A percentile compares a stretch with the other conserved stretches of the same genome.
These are phyloP conservation scores for Mycena pura DNA, from an alignment of 768 basidiomycete genomes.

Conservation along the genomic window DNA sequence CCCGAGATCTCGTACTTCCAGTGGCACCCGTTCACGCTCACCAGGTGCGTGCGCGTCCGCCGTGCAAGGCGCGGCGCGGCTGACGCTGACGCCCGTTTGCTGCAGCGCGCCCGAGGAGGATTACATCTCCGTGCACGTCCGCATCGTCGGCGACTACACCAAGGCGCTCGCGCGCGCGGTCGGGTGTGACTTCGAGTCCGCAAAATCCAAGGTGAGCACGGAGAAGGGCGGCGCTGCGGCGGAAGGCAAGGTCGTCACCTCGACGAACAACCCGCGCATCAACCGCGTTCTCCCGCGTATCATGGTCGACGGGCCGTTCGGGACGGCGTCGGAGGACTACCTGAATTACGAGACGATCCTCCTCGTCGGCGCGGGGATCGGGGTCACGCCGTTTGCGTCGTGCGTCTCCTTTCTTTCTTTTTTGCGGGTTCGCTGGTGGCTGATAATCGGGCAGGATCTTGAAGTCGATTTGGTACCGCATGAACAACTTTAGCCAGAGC, in stretches of 20 bases:
- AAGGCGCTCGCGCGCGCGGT: constrained; percentile 78
- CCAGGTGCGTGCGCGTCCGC: constrained; percentile 57
- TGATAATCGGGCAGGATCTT: constrained; percentile 60
- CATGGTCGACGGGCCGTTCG: constrained; percentile 97
- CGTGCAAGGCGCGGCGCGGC: not conserved
- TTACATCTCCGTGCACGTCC: constrained; percentile 93
- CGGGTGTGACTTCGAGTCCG: constrained; percentile 80
- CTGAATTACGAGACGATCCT: constrained; percentile 88
- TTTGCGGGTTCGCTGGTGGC: not conserved
- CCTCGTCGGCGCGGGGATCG: constrained; percentile 94
- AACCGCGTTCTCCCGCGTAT: constrained; percentile 84
- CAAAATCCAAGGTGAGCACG: too few relatives aligned
- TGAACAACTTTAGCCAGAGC: constrained; percentile 83
- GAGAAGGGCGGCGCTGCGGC: constrained; percentile 37
- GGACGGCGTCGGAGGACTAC: constrained; percentile 90
- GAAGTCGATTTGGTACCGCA: constrained; percentile 95
- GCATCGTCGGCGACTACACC: constrained; percentile 92
- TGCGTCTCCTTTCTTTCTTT: constrained; percentile 47
- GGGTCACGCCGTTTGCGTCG: constrained; percentile 96
- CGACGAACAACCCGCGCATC: constrained; percentile 61
- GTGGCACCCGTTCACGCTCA: constrained; percentile 97
- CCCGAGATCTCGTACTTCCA: constrained; percentile 95
- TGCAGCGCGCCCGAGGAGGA: constrained; percentile 91
- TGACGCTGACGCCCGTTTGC: not conserved
- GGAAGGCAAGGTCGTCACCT: constrained; percentile 69